Conservation (phyloP, 139 green algal species). For the Chlorella vulgaris region DNA sequence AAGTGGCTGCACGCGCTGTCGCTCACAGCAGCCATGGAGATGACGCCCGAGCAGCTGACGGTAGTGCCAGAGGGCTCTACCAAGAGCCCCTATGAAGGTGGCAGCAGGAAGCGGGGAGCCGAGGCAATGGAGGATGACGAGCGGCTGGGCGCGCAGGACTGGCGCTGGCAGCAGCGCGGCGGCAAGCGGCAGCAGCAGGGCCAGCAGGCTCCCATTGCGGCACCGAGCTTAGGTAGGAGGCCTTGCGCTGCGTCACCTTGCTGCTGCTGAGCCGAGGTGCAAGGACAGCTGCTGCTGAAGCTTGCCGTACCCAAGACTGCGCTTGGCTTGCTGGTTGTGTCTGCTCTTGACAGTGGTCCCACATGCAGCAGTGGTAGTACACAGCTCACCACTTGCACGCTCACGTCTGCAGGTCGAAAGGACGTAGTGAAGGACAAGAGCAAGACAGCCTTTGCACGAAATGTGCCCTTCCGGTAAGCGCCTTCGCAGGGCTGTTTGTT, state of each 20-base stretch:
- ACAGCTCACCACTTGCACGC: no score
- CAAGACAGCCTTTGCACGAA: slow-evolving; percentile 74
- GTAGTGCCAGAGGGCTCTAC: slow-evolving; percentile 30
- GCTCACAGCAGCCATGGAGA: slow-evolving; percentile 65
- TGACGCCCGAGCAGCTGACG: slow-evolving; percentile 60
- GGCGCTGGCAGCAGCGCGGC: slow-evolving; percentile 60
- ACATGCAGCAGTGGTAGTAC: no score
- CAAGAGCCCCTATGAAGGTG: slow-evolving; percentile 35
- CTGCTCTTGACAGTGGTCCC: no score
- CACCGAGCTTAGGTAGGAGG: slow-evolving; percentile 39
- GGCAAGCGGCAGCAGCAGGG: slow-evolving; percentile 45
- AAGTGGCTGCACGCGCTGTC: slow-evolving; percentile 86
- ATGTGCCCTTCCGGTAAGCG: slow-evolving; percentile 66
- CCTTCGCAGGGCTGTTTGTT: neutral
- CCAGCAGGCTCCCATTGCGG: slow-evolving; percentile 33
- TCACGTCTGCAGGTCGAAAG: slow-evolving; percentile 30
- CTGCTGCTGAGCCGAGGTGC: neutral
- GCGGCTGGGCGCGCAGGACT: slow-evolving; percentile 42
- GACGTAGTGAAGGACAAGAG: slow-evolving; percentile 67
- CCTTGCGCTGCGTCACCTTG: no score
- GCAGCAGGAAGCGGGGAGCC: neutral
- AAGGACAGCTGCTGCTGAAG: neutral
- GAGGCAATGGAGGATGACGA: slow-evolving; percentile 10
- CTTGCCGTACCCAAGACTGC: no score
- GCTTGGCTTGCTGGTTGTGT: no score